Base-by-base conservation (phyloP, 148 eudicot species). In the Camellia sinensis region DNA sequence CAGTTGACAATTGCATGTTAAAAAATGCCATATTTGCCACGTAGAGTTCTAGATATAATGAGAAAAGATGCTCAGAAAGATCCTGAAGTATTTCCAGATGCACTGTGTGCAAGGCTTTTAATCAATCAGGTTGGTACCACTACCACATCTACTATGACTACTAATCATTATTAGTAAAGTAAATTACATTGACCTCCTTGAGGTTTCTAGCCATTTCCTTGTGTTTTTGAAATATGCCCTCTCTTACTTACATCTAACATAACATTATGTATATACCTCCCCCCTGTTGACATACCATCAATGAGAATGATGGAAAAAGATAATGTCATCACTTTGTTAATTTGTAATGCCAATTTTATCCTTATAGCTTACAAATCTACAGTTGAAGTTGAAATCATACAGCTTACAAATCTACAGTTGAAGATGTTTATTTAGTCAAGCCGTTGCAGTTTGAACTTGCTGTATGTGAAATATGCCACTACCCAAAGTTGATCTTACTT, bases 31-130 rank as follows among this genome's bases (percentile, higher is more conserved):
- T 81, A 21, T 73, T 70, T 75, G 2, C 66, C 37, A 66, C 85
- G 88, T 92, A 96, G 99, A 78, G 99, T 96, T 81, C 94, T 96
- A 70, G 89, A 87, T 69, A 93, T 91, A 79, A 91, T 96, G 91
- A 83, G 78, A 80, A 74, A 75, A 73, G 97, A 96, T 88, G 97
- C 98, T 52, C 76, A 90, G 75, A 85, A 88, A 83, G 99, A 96
- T 88, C 91, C 95, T 73, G 92, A 84, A 66, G 75, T 21, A 54
- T 93, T 80, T 80, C 89, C 93, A 14, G 97, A 92, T 48, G 95
- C 97, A 67, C 37, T 82, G 62, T 89, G 79, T 59, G 99, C 99
- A 75, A 90, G 81, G 83, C 66, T 73, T 81, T 85, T 96, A 78
- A 53, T 92, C 83, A 89, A 84, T 82, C 97, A 96, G 94, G 99